A percentile compares a stretch with the other conserved stretches of the same genome.
Conservation (phyloP, 2,329 filamentous ascomycete genomes). For the Grosmannia huntii region DNA sequence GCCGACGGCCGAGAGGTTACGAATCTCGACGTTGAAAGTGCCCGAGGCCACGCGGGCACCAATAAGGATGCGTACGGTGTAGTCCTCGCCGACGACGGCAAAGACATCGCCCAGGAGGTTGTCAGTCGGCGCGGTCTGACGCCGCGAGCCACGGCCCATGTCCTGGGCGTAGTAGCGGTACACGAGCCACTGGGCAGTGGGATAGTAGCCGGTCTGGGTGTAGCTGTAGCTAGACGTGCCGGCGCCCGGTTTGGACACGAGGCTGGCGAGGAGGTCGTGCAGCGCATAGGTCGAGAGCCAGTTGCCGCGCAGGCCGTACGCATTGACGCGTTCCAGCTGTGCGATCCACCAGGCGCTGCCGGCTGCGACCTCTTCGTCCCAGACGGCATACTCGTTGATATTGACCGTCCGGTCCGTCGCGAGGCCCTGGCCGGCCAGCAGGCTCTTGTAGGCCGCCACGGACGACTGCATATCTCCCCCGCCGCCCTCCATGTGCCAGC, state of each 20-base stretch:
- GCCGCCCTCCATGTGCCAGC: conserved; percentile 27
- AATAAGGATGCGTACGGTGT: neutral
- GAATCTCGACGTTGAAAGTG: neutral
- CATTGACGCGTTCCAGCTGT: conserved; percentile 30
- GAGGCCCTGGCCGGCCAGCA: conserved; percentile 18
- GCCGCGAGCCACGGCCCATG: conserved; percentile 3
- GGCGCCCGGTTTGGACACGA: conserved; percentile 16
- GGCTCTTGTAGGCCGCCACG: conserved; percentile 14
- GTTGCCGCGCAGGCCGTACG: conserved; percentile 29
- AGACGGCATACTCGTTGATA: conserved; percentile 34
- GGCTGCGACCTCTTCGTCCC: conserved; percentile 26
- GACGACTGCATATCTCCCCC: conserved; percentile 17
- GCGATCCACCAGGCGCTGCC: conserved; percentile 31
- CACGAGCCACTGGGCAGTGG: neutral
- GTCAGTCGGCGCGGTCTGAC: neutral
- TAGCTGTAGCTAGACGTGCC: neutral
- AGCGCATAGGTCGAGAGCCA: conserved; percentile 27
- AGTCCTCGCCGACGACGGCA: neutral
- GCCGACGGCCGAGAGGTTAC: neutral
- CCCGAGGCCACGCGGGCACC: neutral
- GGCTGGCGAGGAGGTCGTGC: conserved; percentile 30
- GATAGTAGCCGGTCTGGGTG: neutral
- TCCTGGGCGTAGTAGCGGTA: conserved; percentile 5
- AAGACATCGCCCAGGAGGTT: conserved; percentile 3
- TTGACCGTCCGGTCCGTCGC: conserved; percentile 23